These are phyloP conservation scores for Penicillium taxi DNA, from an alignment of 495 filamentous ascomycete species.

Conservation along the genomic window DNA sequence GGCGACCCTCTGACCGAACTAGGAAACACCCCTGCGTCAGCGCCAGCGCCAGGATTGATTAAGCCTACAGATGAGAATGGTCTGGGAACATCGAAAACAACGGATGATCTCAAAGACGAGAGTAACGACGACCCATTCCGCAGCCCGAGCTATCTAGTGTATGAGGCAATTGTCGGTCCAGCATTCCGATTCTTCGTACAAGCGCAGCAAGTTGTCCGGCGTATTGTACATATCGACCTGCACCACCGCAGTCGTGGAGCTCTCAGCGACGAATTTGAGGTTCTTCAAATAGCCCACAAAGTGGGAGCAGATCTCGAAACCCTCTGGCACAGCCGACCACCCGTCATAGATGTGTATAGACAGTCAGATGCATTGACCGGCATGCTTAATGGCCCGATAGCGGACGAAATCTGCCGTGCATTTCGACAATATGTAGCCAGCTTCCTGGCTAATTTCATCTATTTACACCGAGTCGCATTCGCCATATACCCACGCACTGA, in stretches of 20 bases:
- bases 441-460: slow-evolving; percentile 36
- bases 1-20: slow-evolving; percentile 32
- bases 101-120: slow-evolving; percentile 10
- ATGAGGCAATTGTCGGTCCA: slow-evolving; percentile 27
- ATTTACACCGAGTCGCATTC: slow-evolving; percentile 37
- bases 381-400: slow-evolving; percentile 20
- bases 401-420: slow-evolving; percentile 24
- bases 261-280: slow-evolving; percentile 35
- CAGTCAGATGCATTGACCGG: slow-evolving; percentile 20
- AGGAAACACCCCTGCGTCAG: slow-evolving; percentile 16
- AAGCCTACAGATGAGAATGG: too few relatives aligned
- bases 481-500: slow-evolving; percentile 37
- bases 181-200: slow-evolving; percentile 31
- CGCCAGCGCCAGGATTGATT: not conserved
- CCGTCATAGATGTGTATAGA: slow-evolving; percentile 30
- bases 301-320: slow-evolving; percentile 33
- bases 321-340: slow-evolving; percentile 30
- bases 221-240: slow-evolving; percentile 33
- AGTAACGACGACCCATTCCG: slow-evolving; percentile 16
- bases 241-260: slow-evolving; percentile 37
- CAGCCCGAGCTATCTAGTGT: slow-evolving; percentile 28
- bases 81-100: not conserved
- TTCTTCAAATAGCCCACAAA: slow-evolving; percentile 35
- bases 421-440: slow-evolving; percentile 35
- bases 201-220: slow-evolving; percentile 32